Evolutionary conservation across 2,329 filamentous ascomycete species (phyloP).

Genomic region (Calcarisporium arbuscula): DNA sequence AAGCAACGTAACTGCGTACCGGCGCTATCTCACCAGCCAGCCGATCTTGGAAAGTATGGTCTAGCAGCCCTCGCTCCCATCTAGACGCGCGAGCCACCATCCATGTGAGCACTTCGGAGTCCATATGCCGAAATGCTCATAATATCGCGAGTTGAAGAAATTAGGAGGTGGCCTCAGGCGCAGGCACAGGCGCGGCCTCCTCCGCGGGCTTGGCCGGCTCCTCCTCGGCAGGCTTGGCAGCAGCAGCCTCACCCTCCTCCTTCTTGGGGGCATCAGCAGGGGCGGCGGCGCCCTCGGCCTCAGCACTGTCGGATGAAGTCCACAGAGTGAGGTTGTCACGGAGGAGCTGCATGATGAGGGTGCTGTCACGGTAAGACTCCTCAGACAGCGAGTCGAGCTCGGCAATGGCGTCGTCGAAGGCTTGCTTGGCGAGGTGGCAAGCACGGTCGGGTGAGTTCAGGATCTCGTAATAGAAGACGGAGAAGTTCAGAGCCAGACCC

Average conservation of each 20-base stretch:
- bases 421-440: conserved; percentile 98
- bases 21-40: conserved; percentile 26
- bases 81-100: conserved; percentile 13
- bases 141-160: conserved; percentile 26
- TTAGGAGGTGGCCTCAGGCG: conserved; percentile 48
- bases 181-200: conserved; percentile 39
- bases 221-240: conserved; percentile 32
- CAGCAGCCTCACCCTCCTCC: conserved; percentile 47
- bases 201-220: conserved; percentile 27
- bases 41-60: conserved; percentile 24
- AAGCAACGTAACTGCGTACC: conserved; percentile 29
- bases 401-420: conserved; percentile 96
- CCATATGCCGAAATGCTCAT: conserved; percentile 29
- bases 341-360: conserved; percentile 97
- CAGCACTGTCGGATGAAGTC: conserved; percentile 87
- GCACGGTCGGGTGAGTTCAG: conserved; percentile 95
- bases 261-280: conserved; percentile 52
- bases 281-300: conserved; percentile 60
- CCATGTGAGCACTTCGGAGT: conserved; percentile 28
- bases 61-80: conserved; percentile 16
- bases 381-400: conserved; percentile 97
- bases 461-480: conserved; percentile 99
- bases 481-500: conserved; percentile 97
- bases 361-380: conserved; percentile 98
- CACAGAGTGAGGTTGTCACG: conserved; percentile 97